These are phyloP conservation scores for Cladosporium sp. DNA, from an alignment of 2,329 filamentous ascomycete species.

Conservation along the genomic window DNA sequence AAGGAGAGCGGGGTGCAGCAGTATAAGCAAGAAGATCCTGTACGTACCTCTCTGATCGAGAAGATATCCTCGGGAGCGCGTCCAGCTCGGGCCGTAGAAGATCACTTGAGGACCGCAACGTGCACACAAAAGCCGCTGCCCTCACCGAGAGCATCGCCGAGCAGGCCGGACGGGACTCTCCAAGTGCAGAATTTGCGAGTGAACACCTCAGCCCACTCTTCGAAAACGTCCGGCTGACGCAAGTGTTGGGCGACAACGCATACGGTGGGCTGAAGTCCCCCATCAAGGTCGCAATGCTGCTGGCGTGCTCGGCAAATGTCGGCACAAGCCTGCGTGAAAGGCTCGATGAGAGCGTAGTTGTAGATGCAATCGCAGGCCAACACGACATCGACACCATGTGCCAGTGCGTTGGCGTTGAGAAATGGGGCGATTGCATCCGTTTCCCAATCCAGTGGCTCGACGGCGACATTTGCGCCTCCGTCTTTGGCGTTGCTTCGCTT, in stretches of 20 bases:
- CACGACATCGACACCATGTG: conserved; percentile 45
- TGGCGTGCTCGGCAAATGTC: conserved; percentile 62
- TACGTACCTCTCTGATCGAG: not conserved
- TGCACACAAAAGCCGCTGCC: conserved; percentile 77
- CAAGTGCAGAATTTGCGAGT: conserved; percentile 63
- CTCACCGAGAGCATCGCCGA: conserved; percentile 54
- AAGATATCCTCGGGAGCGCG: not conserved
- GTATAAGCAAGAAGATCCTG: not conserved
- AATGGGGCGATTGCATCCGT: conserved; percentile 40
- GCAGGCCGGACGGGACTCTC: conserved; percentile 60
- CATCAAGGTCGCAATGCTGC: not conserved
- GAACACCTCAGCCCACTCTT: conserved; percentile 70
- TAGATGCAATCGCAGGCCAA: conserved; percentile 93
- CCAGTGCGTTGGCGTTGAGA: conserved; percentile 44
- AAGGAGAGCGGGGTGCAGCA: not conserved
- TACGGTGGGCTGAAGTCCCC: conserved; percentile 49
- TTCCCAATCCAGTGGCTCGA: conserved; percentile 72
- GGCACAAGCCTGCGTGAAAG: conserved; percentile 68
- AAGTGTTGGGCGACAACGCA: conserved; percentile 87
- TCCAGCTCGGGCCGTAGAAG: not conserved
- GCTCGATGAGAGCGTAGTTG: conserved; percentile 77
- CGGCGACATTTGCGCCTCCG: conserved; percentile 15
- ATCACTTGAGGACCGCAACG: conserved; percentile 54
- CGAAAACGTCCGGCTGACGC: conserved; percentile 76
- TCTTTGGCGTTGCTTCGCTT: not conserved